Evolutionary conservation across 2,329 filamentous ascomycete species (phyloP).

Genomic region (Coniochaeta ligniaria): DNA sequence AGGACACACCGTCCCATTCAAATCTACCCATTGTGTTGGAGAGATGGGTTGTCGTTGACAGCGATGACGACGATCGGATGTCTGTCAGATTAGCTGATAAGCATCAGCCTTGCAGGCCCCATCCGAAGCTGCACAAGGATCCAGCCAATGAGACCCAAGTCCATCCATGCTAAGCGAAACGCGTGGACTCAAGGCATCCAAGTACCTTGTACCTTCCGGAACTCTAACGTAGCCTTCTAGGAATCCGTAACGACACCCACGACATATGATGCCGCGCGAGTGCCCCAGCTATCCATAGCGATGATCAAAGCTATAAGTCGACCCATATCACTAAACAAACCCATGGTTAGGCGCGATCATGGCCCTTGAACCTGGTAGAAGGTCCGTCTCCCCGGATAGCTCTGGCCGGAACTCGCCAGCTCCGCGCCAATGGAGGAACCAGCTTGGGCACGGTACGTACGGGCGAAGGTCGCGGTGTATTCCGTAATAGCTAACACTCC

Average conservation of each 20-base stretch:
- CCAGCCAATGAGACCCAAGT: not conserved
- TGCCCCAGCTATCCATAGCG: slow-evolving; percentile 8
- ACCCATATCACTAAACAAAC: not conserved
- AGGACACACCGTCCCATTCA: not conserved
- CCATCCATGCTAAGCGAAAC: not conserved
- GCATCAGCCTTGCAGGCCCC: not conserved
- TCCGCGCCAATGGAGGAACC: slow-evolving; percentile 69
- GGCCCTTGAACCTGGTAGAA: slow-evolving; percentile 56
- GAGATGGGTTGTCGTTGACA: not conserved
- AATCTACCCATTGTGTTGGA: not conserved
- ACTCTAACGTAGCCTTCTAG: slow-evolving; percentile 8
- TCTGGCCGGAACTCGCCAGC: slow-evolving; percentile 75
- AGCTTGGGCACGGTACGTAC: slow-evolving; percentile 65
- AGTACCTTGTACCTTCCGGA: slow-evolving; percentile 2
- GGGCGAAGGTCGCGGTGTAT: not conserved
- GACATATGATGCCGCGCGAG: not conserved
- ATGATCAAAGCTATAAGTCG: slow-evolving; percentile 10
- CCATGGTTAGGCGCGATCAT: slow-evolving; percentile 27
- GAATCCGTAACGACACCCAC: not conserved
- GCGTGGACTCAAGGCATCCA: not conserved
- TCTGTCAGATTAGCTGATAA: not conserved
- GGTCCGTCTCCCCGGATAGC: slow-evolving; percentile 69
- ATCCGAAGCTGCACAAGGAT: not conserved
- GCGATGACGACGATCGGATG: not conserved
- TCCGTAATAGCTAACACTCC: slow-evolving; percentile 8